phyloP scores from a whole-genome alignment of 2,329 filamentous ascomycete species.

The Ophiosphaerella korrae region DNA sequence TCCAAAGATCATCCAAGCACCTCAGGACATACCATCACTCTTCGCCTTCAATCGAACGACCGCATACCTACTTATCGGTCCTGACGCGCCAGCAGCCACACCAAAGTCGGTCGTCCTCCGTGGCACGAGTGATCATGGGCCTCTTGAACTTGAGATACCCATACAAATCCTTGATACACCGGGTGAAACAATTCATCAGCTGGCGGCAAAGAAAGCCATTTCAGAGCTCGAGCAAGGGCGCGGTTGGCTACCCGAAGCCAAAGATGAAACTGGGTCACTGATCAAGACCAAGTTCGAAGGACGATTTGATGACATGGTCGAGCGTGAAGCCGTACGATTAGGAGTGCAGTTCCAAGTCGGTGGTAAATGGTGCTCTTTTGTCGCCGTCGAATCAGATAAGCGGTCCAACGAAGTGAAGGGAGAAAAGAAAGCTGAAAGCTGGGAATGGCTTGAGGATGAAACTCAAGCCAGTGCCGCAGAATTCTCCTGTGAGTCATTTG shows the following conservation, averaged over 20 bases:
- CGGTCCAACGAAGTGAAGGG: neutral
- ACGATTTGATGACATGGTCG: slow-evolving; percentile 64
- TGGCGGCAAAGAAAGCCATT: slow-evolving; percentile 70
- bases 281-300: slow-evolving; percentile 52
- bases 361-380: slow-evolving; percentile 74
- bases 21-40: slow-evolving; percentile 65
- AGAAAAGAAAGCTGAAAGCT: slow-evolving; percentile 15
- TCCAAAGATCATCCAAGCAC: slow-evolving; percentile 68
- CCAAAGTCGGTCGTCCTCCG: slow-evolving; percentile 64
- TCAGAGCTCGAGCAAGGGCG: slow-evolving; percentile 72
- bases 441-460: slow-evolving; percentile 35
- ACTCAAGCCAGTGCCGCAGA: neutral
- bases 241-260: slow-evolving; percentile 60
- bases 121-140: slow-evolving; percentile 62
- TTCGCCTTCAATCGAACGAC: slow-evolving; percentile 70
- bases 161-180: slow-evolving; percentile 56
- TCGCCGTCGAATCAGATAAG: slow-evolving; percentile 63
- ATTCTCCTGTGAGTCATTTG: no score
- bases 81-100: slow-evolving; percentile 52
- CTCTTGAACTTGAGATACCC: slow-evolving; percentile 68
- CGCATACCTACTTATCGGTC: slow-evolving; percentile 68
- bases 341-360: slow-evolving; percentile 70
- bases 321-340: slow-evolving; percentile 69
- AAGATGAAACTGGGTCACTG: slow-evolving; percentile 45
- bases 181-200: slow-evolving; percentile 68